These are phyloP conservation scores for Aspergillus sojae DNA, from an alignment of 2,329 filamentous ascomycete genomes.

Conservation along the genomic window DNA sequence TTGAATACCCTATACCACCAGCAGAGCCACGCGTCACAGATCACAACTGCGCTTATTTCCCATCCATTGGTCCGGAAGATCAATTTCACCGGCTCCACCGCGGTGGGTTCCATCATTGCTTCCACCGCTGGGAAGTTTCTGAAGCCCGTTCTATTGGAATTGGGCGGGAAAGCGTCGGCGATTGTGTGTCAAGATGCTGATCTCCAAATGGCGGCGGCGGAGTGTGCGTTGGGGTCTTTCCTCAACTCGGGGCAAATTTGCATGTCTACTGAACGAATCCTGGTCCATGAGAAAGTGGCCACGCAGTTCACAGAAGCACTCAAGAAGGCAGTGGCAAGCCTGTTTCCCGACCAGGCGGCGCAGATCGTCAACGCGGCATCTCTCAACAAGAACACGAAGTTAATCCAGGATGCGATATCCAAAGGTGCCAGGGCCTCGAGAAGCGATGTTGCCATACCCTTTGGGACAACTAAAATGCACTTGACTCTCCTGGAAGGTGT, in stretches of 20 bases:
- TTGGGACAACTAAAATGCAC: too few relatives aligned
- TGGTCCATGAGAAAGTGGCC: not conserved
- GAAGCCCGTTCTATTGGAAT: constrained; percentile 4
- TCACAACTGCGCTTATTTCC: constrained; percentile 33
- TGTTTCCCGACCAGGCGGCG: too few relatives aligned
- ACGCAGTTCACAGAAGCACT: not conserved
- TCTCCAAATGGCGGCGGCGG: not conserved
- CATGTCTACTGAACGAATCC: constrained; percentile 32
- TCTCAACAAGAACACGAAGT: too few relatives aligned
- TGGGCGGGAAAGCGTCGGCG: not conserved
- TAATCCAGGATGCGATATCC: too few relatives aligned
- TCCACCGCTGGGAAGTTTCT: not conserved
- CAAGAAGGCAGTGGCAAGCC: too few relatives aligned
- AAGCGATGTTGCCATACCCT: too few relatives aligned
- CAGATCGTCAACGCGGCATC: too few relatives aligned
- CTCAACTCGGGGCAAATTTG: constrained; percentile 22
- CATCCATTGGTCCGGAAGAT: constrained; percentile 2
- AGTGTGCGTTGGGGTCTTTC: constrained; percentile 37
- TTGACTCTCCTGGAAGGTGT: too few relatives aligned
- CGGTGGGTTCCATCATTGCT: not conserved
- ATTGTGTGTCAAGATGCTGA: constrained; percentile 4
- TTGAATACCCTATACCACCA: constrained; percentile 67
- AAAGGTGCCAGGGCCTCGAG: too few relatives aligned
- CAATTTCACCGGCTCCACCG: constrained; percentile 6
- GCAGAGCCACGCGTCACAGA: constrained; percentile 33